A percentile compares a stretch with the other conserved stretches of the same genome.
Conservation (phyloP, 2,329 filamentous ascomycete species). For the Fusarium subtropicale region DNA sequence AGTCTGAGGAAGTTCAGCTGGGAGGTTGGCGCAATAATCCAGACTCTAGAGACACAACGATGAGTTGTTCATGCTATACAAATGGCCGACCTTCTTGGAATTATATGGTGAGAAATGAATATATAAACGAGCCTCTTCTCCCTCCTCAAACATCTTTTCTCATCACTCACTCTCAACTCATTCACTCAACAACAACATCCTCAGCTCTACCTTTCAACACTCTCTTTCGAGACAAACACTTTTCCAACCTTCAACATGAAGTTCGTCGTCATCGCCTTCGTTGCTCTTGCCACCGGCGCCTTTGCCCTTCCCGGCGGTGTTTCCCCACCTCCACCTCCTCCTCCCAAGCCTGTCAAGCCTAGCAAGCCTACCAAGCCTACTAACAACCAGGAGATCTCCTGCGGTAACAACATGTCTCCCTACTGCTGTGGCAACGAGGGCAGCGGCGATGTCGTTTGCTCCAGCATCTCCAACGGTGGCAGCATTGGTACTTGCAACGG, state of each 20-base stretch:
- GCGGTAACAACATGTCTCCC: background rate
- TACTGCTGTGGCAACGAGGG: slow-evolving; percentile 22
- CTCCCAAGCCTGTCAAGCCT: background rate
- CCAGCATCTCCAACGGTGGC: background rate
- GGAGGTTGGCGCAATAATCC: background rate
- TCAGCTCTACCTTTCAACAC: slow-evolving; percentile 7
- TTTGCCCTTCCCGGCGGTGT: slow-evolving; percentile 16
- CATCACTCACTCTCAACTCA: slow-evolving; percentile 28
- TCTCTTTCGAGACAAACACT: slow-evolving; percentile 16
- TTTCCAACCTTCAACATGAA: slow-evolving; percentile 33
- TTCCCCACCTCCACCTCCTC: background rate
- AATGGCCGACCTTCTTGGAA: too few relatives aligned
- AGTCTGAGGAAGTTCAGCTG: background rate
- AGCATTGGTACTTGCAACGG: background rate
- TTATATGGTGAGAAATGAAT: background rate
- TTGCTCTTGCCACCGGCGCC: slow-evolving; percentile 18
- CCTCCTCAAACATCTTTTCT: background rate
- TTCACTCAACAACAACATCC: slow-evolving; percentile 8
- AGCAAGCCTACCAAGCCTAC: background rate
- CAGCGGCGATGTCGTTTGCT: background rate
- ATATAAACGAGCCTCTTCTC: slow-evolving; percentile 14
- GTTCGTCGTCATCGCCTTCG: slow-evolving; percentile 9
- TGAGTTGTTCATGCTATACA: background rate
- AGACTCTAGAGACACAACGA: background rate
- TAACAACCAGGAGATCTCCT: background rate